A percentile compares a stretch with the other conserved stretches of the same genome.
phyloP scores from a whole-genome alignment of 176 grass and related monocot genomes.

The Zoysia pacifica region DNA sequence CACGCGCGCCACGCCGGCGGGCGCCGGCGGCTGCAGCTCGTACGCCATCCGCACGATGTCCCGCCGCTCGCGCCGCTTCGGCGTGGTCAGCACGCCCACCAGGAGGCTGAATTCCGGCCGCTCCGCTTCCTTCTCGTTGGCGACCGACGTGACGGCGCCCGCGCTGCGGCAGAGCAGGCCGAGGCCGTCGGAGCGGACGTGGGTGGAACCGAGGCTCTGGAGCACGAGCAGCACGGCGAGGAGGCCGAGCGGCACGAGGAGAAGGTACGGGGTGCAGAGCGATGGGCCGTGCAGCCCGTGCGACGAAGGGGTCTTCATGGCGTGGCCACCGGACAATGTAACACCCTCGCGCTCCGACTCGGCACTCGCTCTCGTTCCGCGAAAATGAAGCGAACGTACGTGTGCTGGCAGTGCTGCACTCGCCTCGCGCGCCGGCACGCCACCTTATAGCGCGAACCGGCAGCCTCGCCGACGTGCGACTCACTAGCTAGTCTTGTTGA shows the following conservation, averaged over 20 bases:
- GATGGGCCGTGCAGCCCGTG: slow-evolving; percentile 8
- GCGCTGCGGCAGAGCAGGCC: slow-evolving; percentile 38
- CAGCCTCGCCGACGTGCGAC: not conserved
- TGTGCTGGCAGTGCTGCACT: not conserved
- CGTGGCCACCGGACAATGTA: too few species aligned
- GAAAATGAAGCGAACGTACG: not conserved
- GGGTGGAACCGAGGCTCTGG: slow-evolving; percentile 38
- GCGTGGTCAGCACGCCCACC: slow-evolving; percentile 64
- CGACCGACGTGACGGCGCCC: not conserved
- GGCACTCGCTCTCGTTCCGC: not conserved
- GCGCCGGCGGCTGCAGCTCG: slow-evolving; percentile 47
- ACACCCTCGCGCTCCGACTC: not conserved
- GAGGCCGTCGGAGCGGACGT: slow-evolving; percentile 38
- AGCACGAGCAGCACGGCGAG: slow-evolving; percentile 41
- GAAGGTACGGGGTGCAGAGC: slow-evolving; percentile 30
- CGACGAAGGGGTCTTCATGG: slow-evolving; percentile 49
- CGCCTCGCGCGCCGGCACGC: too few species aligned
- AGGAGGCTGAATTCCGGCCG: slow-evolving; percentile 53
- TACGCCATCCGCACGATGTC: slow-evolving; percentile 69
- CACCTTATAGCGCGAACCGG: slow-evolving; percentile 11
- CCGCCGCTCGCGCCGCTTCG: slow-evolving; percentile 61
- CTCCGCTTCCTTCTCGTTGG: not conserved
- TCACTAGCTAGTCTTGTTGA: not conserved
- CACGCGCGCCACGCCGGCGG: not conserved
- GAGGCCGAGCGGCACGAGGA: slow-evolving; percentile 45